Base-by-base conservation (phyloP, 106 monocot species). In the Dioscorea zingiberensis region DNA sequence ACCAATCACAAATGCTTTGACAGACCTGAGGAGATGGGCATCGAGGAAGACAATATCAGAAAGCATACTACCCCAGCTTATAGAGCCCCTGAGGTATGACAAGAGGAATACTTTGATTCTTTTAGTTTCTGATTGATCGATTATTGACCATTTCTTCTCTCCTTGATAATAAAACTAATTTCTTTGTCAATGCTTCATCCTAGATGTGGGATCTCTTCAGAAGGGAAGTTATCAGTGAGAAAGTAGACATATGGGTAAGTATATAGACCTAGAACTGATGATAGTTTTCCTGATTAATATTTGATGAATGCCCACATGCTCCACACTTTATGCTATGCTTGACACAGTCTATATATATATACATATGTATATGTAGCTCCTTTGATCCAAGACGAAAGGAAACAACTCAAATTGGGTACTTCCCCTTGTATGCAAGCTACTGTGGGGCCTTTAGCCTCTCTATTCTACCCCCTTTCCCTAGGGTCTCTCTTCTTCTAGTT, bases 131-230 rank as follows among this genome's bases (percentile, higher is more conserved):
- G 12, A 56, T 56, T 21, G 21, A 22, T 3, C 38, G 10, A 8
- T 38, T 38, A 38, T 38, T 6, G 38, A 38, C 10, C 38, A 38
- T 6, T 38, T 14, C 23, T 19, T 23, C 47, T 64, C 7, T 14
- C 24, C 6, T 44, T 38, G 21, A 1, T 38, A 1, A 30, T 16
- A 13, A 13, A 22, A 55, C 7, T 62, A 56, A 55, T 65, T 29
- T n/a, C 45, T 59, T 16, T 54, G 30, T 65, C 21, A 27, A 74
- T 76, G 53, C 5, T 71, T 75, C n/a, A 38, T 77, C 56, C 56
- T 77, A 99, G 93, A 99, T 99, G 98, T 99, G 98, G 98, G 98
- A 99, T 77, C 74, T 99, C 14, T 85, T 78, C 59, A 82, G 98
- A 83, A 93, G 62, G 70, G 98, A 99, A 66, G 67, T 93, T 74